phyloP scores from a whole-genome alignment of 352 stramenopile genomes.

The Phytophthora multivora region DNA sequence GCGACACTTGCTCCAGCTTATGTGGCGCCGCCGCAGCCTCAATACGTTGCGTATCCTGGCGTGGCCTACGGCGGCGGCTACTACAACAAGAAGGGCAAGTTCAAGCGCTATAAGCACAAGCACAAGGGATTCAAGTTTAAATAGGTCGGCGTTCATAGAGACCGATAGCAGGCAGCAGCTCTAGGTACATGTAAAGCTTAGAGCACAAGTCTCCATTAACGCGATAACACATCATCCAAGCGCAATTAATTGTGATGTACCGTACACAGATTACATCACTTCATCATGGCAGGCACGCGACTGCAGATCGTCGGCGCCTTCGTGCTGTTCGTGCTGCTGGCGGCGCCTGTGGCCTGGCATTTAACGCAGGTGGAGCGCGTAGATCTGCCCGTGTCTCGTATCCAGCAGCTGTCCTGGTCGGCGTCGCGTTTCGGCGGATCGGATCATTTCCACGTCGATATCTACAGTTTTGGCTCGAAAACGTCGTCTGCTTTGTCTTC shows the following conservation, averaged over 20 bases:
- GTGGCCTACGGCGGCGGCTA: slow-evolving; percentile 56
- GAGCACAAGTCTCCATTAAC: background rate
- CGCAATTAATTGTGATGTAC: background rate
- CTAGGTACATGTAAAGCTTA: no score
- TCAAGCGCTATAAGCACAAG: slow-evolving; percentile 62
- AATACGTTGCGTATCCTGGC: slow-evolving; percentile 66
- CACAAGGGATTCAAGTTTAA: slow-evolving; percentile 66
- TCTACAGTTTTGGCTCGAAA: slow-evolving; percentile 25
- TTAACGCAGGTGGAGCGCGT: slow-evolving; percentile 74
- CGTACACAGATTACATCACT: no score
- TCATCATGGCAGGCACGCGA: slow-evolving; percentile 67
- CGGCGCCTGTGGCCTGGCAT: slow-evolving; percentile 64
- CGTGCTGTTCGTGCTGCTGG: slow-evolving; percentile 70
- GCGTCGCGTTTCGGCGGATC: slow-evolving; percentile 31
- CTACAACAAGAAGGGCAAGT: slow-evolving; percentile 67
- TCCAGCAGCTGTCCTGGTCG: slow-evolving; percentile 53
- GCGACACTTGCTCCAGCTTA: slow-evolving; percentile 52
- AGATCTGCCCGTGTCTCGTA: slow-evolving; percentile 54
- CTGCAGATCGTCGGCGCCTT: slow-evolving; percentile 80
- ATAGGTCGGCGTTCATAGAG: slow-evolving; percentile 1
- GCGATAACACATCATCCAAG: slow-evolving; percentile 4
- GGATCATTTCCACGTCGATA: slow-evolving; percentile 24
- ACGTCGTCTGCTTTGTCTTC: slow-evolving; percentile 11
- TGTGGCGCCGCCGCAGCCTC: slow-evolving; percentile 43
- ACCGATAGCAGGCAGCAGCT: background rate